These are phyloP conservation scores for Medicago ruthenica DNA, from an alignment of 306 rosid species.

Conservation along the genomic window DNA sequence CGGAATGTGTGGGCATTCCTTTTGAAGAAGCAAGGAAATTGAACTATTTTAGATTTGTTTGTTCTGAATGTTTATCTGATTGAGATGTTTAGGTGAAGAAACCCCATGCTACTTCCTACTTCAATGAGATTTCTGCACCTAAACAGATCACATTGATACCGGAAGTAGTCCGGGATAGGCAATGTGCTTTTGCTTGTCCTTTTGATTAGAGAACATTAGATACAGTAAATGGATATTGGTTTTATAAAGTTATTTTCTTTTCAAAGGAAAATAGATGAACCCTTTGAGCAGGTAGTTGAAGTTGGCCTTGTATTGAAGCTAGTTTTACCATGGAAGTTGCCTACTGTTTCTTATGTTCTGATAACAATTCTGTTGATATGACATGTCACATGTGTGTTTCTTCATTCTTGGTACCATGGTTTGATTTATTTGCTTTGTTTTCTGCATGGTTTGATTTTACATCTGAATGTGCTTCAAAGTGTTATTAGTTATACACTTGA, in stretches of 20 bases:
- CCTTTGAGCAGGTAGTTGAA: background rate
- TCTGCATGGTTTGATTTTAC: background rate
- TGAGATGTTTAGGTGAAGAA: no score
- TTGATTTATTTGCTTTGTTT: background rate
- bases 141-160: no score
- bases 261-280: background rate
- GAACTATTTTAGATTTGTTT: constrained; percentile 62
- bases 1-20: constrained; percentile 86
- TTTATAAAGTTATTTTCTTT: background rate
- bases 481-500: no score
- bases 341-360: background rate
- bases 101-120: no score
- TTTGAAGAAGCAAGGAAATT: constrained; percentile 73
- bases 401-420: background rate
- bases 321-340: background rate
- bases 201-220: background rate
- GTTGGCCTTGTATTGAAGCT: no score
- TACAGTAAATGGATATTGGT: background rate
- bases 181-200: no score
- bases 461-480: no score
- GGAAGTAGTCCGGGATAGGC: no score
- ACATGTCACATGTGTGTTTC: background rate
- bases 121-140: no score
- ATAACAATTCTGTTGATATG: background rate
- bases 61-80: constrained; percentile 60